A percentile compares a stretch with the other conserved stretches of the same genome.
Evolutionary conservation across 2,329 filamentous ascomycete genomes (phyloP).

Genomic region (Leptosphaerulina australis): DNA sequence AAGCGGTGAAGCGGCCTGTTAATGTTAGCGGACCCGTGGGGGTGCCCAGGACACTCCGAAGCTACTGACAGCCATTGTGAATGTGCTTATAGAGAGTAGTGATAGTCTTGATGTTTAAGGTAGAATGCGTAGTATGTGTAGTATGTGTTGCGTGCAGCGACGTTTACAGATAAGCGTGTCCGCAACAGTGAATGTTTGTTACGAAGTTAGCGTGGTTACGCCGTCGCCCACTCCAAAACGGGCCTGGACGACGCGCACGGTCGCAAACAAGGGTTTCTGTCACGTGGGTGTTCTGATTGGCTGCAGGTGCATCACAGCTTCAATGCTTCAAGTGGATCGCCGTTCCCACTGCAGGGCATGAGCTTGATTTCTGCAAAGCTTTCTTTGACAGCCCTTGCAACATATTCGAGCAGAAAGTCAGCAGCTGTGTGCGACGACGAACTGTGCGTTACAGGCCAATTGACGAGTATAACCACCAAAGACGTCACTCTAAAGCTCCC

Average conservation of each 20-base stretch:
- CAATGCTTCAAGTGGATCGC: constrained; percentile 7
- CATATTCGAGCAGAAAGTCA: constrained; percentile 1
- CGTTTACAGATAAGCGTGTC: constrained; percentile 7
- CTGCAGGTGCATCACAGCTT: constrained; percentile 17
- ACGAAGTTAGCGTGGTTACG: constrained; percentile 11
- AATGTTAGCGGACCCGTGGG: no score
- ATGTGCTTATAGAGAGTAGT: constrained; percentile 22
- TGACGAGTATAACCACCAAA: constrained; percentile 8
- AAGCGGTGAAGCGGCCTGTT: constrained; percentile 36
- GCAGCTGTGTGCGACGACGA: constrained; percentile 19
- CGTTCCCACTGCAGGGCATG: constrained; percentile 6
- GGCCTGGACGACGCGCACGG: constrained; percentile 1
- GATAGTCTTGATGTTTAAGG: not conserved
- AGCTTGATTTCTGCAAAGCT: constrained; percentile 22
- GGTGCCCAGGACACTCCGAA: no score
- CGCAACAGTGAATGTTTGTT: constrained; percentile 32
- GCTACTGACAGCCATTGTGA: constrained; percentile 40
- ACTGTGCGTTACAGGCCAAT: constrained; percentile 13
- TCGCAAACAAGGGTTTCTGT: constrained; percentile 16
- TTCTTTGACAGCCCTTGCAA: constrained; percentile 5
- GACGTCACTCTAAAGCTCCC: constrained; percentile 15
- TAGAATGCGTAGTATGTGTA: constrained; percentile 5
- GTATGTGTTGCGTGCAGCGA: constrained; percentile 6
- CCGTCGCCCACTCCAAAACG: constrained; percentile 19
- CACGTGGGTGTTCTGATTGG: constrained; percentile 41